Base-by-base conservation (phyloP, 192 early-diverging fungal genomes). In the Powellomyces hirtus region DNA sequence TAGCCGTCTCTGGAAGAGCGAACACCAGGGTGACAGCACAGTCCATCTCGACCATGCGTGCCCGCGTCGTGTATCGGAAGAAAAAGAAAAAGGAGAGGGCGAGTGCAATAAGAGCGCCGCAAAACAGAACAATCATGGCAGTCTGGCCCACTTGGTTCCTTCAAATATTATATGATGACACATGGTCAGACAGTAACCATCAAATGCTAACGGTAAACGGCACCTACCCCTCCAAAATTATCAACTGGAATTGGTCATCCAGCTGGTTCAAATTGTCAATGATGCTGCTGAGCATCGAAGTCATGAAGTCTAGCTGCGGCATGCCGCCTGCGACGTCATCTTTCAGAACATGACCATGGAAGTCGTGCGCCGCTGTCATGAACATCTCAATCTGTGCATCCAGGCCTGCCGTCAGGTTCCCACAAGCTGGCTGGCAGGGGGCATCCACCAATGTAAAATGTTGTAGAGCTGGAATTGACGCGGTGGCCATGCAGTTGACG, bases 1-100 rank as follows among this genome's bases (percentile, higher is more conserved):
- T 38, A 45, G 59, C 62, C 11, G 49, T 30, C 3, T 72, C 70
- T 3, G 70, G 70, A 20, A 72, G 53, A 4, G 27, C 62, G 59
- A 72, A 72, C 24, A 72, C 38, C 0, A 72, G 70, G 20, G 70
- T 72, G 20, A 59, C 70, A 3, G 62, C 57, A 1, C 53, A 72
- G 5, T 72, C 62, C 70, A 72, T 72, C 37, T 72, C 70, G 11
- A 38, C 37, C 20, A 64, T 20, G 2, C 70, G 49, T 7, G 34
- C 51, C 40, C 46, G 22, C 29, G 4, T 38, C 1, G 70, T 72
- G 1, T 6, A 20, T n/a, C 34, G 61, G 46, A 72, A 42, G 1
- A 59, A 13, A 1, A 49, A 16, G 27, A 72, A 18, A 34, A 65
- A 72, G 2, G 65, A 51, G n/a, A 13, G 8, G 4, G 36, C 8